phyloP scores from a whole-genome alignment of 208 protist species.

The Acanthamoeba lugdunensis region DNA sequence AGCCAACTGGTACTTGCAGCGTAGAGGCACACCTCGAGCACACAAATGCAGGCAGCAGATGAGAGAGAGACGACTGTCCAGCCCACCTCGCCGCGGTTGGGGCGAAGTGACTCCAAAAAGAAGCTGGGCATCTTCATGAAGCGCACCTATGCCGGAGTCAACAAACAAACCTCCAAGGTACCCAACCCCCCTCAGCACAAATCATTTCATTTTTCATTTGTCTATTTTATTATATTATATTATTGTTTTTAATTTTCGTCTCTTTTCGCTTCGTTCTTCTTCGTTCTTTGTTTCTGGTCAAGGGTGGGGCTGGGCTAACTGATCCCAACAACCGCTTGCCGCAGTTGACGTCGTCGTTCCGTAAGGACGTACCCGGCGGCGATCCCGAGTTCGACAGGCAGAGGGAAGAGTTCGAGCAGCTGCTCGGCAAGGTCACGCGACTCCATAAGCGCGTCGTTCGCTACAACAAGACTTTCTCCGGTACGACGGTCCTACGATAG shows the following conservation, averaged over 20 bases:
- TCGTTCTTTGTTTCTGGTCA: neutral
- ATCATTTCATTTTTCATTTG: neutral
- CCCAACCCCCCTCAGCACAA: neutral
- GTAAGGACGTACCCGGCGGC: conserved; percentile 1
- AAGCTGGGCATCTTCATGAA: conserved; percentile 46
- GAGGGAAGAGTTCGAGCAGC: conserved; percentile 61
- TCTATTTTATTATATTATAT: too few relatives aligned
- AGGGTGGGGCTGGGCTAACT: neutral
- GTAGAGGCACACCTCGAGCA: too few relatives aligned
- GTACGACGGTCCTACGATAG: neutral
- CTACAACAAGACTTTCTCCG: conserved; percentile 51
- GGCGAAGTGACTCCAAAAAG: conserved; percentile 3
- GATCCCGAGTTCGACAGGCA: conserved; percentile 56
- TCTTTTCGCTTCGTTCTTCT: neutral
- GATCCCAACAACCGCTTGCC: neutral
- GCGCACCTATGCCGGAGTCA: conserved; percentile 40
- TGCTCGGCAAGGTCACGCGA: conserved; percentile 2
- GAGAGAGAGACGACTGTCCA: neutral
- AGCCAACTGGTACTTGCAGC: too few relatives aligned
- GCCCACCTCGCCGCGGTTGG: neutral
- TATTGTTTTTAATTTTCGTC: too few relatives aligned
- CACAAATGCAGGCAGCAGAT: neutral
- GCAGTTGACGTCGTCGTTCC: conserved; percentile 36
- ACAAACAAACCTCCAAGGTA: conserved; percentile 55
- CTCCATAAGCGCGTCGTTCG: conserved; percentile 32